These are phyloP conservation scores for Apiospora hydei DNA, from an alignment of 2,329 filamentous ascomycete species.

Conservation along the genomic window DNA sequence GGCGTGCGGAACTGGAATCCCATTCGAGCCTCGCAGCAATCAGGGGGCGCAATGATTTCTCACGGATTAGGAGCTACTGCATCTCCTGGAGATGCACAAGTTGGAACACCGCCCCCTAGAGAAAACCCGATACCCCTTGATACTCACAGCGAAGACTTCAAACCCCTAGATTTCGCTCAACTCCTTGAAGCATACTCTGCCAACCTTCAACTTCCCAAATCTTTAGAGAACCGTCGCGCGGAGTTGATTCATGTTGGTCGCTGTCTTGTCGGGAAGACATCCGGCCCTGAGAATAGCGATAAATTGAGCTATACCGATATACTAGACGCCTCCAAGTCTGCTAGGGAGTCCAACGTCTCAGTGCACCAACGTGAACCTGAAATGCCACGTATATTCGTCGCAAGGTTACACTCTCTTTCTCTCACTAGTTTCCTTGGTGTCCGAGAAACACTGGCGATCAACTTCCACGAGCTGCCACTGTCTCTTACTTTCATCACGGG, in stretches of 20 bases:
- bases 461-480: slow-evolving; percentile 37
- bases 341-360: background rate
- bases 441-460: slow-evolving; percentile 37
- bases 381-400: slow-evolving; percentile 36
- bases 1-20: slow-evolving; percentile 40
- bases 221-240: background rate
- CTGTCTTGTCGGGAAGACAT: background rate
- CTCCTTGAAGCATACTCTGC: background rate
- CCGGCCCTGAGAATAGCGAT: background rate
- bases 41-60: background rate
- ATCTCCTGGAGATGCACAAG: slow-evolving; percentile 33
- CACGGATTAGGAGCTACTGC: slow-evolving; percentile 33
- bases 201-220: background rate
- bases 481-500: slow-evolving; percentile 42
- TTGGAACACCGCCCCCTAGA: background rate
- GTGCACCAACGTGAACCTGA: background rate
- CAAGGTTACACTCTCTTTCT: slow-evolving; percentile 35
- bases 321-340: background rate
- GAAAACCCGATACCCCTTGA: background rate
- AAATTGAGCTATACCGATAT: background rate
- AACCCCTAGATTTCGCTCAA: slow-evolving; percentile 6
- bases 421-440: slow-evolving; percentile 46
- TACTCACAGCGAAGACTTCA: background rate
- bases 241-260: slow-evolving; percentile 19
- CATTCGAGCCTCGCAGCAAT: slow-evolving; percentile 27